Evolutionary conservation across 768 basidiomycete genomes (phyloP), one percentile per base, ranked within the genome.

Genomic region (Hericium coralloides): DNA sequence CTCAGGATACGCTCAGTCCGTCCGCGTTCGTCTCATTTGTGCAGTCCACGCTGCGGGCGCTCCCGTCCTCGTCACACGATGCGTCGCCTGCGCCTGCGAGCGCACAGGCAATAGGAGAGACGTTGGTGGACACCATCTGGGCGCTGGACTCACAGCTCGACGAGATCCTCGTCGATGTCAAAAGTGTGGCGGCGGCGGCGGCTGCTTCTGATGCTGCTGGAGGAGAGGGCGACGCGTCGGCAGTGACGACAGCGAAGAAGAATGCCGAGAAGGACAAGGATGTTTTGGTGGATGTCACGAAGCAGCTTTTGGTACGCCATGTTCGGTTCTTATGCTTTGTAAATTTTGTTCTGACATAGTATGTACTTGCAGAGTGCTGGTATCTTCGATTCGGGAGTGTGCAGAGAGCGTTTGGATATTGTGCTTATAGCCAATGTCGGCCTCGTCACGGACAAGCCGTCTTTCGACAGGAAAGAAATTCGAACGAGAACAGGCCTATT

Each of bases 41-140:
- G 20, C 79, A 79, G 63, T 81, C 79, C 3, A 78, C 89, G 25
- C 67, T 87, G 43, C 71, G 74, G 52, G 73, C 71, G 48, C 76
- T 89, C 10, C 89, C 89, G n/a, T 87, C 88, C 20, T 87, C 87
- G 5, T 79, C 80, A n/a, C 60, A 61, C 26, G 67, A 67, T 12
- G 58, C 65, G 3, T 66, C 65, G 25, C 60, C 68, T 17, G 69
- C 74, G 49, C 72, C 76, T 12, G 69, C 75, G 8, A 74, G 77
- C 59, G 71, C 70, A 3, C 59, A 70, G 0, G 62, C 76, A 0
- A 81, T 92, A 56, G 84, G 85, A 12, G 89, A 91, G 63, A 69
- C 81, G 49, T 72, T 93, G 2, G 79, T 94, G 20, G 92, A 94
- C 66, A 76, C 88, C 64, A 75, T 91, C 48, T 94, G 92, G 92